phyloP scores from a whole-genome alignment of 345 rosid genomes.

The Tarenaya hassleriana region DNA sequence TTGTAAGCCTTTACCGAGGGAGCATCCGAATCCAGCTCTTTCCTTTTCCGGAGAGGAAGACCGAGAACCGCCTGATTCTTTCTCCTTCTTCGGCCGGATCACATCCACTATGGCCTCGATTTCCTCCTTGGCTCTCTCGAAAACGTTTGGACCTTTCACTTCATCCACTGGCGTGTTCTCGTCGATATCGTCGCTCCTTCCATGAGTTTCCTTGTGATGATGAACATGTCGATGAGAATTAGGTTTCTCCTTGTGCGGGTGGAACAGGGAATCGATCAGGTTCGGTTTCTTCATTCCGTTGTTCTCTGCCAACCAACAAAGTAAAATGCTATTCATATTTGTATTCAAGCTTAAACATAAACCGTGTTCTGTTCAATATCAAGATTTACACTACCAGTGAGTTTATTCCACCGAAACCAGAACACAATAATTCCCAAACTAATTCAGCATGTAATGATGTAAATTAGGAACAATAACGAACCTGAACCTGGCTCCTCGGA shows the following conservation, averaged over 20 bases:
- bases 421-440: too few relatives aligned
- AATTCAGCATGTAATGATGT: neutral
- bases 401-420: too few relatives aligned
- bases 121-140: conserved; percentile 51
- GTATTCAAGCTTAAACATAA: neutral
- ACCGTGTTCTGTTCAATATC: too few relatives aligned
- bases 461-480: neutral
- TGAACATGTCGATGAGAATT: conserved; percentile 13
- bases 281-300: conserved; percentile 29
- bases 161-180: conserved; percentile 35
- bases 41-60: conserved; percentile 29
- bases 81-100: conserved; percentile 38
- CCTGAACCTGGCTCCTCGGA: conserved; percentile 34
- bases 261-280: conserved; percentile 32
- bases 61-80: conserved; percentile 16
- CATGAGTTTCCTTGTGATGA: conserved; percentile 44
- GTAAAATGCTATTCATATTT: neutral
- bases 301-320: conserved; percentile 20
- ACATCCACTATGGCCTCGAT: conserved; percentile 44
- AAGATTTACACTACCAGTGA: too few relatives aligned
- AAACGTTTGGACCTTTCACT: conserved; percentile 52
- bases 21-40: conserved; percentile 35
- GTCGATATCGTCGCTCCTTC: conserved; percentile 37
- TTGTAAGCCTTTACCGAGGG: conserved; percentile 41
- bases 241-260: conserved; percentile 22